These are phyloP conservation scores for Thraustotheca clavata DNA, from an alignment of 352 stramenopile genomes.

Conservation along the genomic window DNA sequence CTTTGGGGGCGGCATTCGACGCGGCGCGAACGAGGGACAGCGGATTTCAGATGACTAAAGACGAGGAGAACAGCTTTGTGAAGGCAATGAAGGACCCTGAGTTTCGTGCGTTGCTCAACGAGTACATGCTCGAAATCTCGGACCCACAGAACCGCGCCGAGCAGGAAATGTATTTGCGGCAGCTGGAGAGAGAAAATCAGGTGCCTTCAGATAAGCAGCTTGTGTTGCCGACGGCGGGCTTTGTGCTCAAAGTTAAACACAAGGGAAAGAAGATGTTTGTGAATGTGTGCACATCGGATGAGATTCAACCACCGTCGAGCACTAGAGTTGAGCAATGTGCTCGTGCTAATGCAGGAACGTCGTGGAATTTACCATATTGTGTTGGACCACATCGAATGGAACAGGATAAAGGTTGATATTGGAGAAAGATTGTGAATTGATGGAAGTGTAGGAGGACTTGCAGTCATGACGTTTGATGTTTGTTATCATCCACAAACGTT, in stretches of 20 bases:
- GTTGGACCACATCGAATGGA: slow-evolving; percentile 87
- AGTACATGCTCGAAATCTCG: slow-evolving; percentile 93
- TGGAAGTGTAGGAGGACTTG: slow-evolving; percentile 26
- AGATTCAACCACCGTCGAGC: slow-evolving; percentile 70
- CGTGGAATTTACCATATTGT: slow-evolving; percentile 88
- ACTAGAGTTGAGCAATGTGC: slow-evolving; percentile 27
- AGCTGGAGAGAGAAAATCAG: slow-evolving; percentile 85
- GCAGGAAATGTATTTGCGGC: slow-evolving; percentile 84
- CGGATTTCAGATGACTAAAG: slow-evolving; percentile 29
- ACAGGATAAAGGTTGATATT: slow-evolving; percentile 53
- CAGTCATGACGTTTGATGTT: slow-evolving; percentile 82
- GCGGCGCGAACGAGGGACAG: background rate
- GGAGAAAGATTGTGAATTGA: background rate
- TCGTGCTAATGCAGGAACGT: slow-evolving; percentile 31
- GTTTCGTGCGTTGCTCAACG: slow-evolving; percentile 88
- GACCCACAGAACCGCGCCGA: slow-evolving; percentile 84
- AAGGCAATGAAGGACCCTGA: slow-evolving; percentile 85
- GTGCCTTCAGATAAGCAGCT: slow-evolving; percentile 81
- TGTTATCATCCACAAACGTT: slow-evolving; percentile 88
- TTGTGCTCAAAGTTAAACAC: slow-evolving; percentile 85
- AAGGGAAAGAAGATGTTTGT: slow-evolving; percentile 84
- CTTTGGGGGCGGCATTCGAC: slow-evolving; percentile 11
- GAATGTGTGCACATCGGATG: slow-evolving; percentile 86
- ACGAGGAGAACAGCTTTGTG: slow-evolving; percentile 82
- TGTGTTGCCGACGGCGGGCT: slow-evolving; percentile 73